Evolutionary conservation across 192 early-diverging fungal genomes (phyloP).

Genomic region (Gigaspora rosea): DNA sequence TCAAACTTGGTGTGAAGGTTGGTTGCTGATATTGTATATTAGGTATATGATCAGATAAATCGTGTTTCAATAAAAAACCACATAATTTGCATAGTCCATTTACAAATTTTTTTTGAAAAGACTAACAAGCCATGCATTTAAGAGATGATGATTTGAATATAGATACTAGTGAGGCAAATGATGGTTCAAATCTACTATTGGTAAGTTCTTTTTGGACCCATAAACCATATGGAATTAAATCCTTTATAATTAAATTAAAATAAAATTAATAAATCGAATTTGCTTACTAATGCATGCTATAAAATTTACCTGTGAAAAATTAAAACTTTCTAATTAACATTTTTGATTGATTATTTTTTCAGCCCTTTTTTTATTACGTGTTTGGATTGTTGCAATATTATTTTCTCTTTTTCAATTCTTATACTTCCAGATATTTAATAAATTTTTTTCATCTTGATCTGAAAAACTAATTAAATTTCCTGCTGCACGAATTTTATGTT

Average conservation of each 20-base stretch:
- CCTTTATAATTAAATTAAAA: conserved; percentile 4
- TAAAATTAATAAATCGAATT: not conserved
- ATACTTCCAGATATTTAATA: not conserved
- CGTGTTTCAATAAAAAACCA: not conserved
- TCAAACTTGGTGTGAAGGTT: not conserved
- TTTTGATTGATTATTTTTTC: no score
- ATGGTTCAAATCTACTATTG: conserved; percentile 6
- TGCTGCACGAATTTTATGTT: not conserved
- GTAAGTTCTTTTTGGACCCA: not conserved
- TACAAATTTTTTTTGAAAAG: not conserved
- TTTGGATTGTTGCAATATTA: not conserved
- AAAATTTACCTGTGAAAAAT: no score
- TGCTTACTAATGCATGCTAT: not conserved
- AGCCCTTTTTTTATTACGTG: not conserved
- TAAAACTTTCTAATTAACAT: no score
- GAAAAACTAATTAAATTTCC: not conserved
- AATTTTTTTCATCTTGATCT: not conserved
- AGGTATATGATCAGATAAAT: conserved; percentile 5
- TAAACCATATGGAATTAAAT: conserved; percentile 5
- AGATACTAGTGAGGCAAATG: not conserved
- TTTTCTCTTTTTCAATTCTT: not conserved
- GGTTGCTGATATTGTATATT: not conserved
- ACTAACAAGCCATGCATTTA: conserved; percentile 1
- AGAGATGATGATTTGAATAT: conserved; percentile 13
- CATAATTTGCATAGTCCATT: not conserved